A percentile compares a stretch with the other conserved stretches of the same genome.
Evolutionary conservation across 371 early-diverging fungal genomes (phyloP).

Genomic region (Cladochytrium tenue): DNA sequence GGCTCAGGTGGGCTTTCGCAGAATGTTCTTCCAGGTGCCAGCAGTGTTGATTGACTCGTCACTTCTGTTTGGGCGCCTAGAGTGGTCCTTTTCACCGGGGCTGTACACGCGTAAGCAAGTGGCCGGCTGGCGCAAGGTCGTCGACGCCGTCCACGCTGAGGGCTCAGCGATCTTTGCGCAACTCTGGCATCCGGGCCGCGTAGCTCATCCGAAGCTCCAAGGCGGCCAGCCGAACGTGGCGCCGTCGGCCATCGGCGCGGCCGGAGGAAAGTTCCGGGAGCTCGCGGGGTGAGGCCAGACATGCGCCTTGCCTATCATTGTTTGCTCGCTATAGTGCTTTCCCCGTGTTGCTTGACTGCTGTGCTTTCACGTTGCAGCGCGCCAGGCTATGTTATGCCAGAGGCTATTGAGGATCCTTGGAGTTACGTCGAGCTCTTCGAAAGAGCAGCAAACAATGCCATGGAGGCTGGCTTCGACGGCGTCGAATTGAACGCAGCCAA

Average conservation of each 20-base stretch:
- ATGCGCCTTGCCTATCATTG: slow-evolving; percentile 13
- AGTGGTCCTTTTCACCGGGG: background rate
- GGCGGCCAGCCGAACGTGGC: slow-evolving; percentile 16
- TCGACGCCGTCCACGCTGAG: slow-evolving; percentile 58
- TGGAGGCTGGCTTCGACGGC: slow-evolving; percentile 61
- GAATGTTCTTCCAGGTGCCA: no score
- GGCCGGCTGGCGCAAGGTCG: slow-evolving; percentile 59
- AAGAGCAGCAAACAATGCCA: slow-evolving; percentile 65
- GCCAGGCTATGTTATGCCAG: slow-evolving; percentile 55
- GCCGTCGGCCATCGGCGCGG: slow-evolving; percentile 10
- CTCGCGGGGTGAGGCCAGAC: slow-evolving; percentile 11
- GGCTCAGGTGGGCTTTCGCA: background rate
- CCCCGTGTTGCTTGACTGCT: no score
- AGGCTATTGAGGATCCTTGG: slow-evolving; percentile 66
- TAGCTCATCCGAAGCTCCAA: background rate
- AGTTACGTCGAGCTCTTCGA: slow-evolving; percentile 64
- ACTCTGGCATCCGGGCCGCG: slow-evolving; percentile 45
- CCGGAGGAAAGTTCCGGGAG: slow-evolving; percentile 6
- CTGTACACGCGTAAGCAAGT: slow-evolving; percentile 46
- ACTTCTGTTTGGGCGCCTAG: background rate
- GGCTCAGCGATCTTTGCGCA: slow-evolving; percentile 60
- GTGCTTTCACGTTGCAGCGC: background rate
- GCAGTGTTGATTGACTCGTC: background rate
- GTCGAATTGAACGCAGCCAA: slow-evolving; percentile 81
- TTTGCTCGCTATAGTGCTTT: no score